A percentile compares a stretch with the other conserved stretches of the same genome.
phyloP scores from a whole-genome alignment of 345 rosid genomes.

The Cochlearia excelsa region DNA sequence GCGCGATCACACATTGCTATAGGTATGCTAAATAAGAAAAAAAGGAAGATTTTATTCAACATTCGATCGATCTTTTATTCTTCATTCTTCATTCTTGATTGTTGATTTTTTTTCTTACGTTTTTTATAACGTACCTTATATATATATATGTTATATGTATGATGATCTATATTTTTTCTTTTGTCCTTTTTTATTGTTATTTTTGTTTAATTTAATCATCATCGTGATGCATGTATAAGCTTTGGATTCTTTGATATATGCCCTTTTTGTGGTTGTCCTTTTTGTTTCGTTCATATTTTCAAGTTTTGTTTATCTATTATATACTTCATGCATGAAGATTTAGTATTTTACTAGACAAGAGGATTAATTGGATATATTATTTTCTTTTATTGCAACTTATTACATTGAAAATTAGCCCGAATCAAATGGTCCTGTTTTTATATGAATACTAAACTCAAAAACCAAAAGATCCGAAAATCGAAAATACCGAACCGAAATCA shows the following conservation, averaged over 20 bases:
- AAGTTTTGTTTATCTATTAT: slow-evolving; percentile 26
- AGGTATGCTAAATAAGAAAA: slow-evolving; percentile 37
- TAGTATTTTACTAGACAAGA: neutral
- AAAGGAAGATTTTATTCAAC: slow-evolving; percentile 23
- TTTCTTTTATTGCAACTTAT: no score
- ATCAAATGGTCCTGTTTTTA: no score
- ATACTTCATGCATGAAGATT: slow-evolving; percentile 32
- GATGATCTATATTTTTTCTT: slow-evolving; percentile 13
- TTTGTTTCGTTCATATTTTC: slow-evolving; percentile 31
- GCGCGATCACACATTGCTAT: slow-evolving; percentile 46
- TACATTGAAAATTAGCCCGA: no score
- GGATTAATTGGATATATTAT: no score
- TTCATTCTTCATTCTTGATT: slow-evolving; percentile 27
- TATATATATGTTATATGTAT: slow-evolving; percentile 18
- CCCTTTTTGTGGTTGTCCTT: slow-evolving; percentile 22
- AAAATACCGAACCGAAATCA: no score
- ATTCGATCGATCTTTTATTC: neutral
- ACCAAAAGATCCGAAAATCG: no score
- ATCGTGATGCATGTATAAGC: slow-evolving; percentile 35
- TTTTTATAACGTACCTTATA: slow-evolving; percentile 14
- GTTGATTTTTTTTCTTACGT: slow-evolving; percentile 12
- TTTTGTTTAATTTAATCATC: slow-evolving; percentile 8
- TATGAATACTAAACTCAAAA: no score
- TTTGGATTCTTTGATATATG: slow-evolving; percentile 23
- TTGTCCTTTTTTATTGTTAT: neutral